Percentiles rank a stretch among this genome's conserved stretches.
These are phyloP conservation scores for Dioszegia hungarica DNA, from an alignment of 768 basidiomycete genomes.

Conservation along the genomic window DNA sequence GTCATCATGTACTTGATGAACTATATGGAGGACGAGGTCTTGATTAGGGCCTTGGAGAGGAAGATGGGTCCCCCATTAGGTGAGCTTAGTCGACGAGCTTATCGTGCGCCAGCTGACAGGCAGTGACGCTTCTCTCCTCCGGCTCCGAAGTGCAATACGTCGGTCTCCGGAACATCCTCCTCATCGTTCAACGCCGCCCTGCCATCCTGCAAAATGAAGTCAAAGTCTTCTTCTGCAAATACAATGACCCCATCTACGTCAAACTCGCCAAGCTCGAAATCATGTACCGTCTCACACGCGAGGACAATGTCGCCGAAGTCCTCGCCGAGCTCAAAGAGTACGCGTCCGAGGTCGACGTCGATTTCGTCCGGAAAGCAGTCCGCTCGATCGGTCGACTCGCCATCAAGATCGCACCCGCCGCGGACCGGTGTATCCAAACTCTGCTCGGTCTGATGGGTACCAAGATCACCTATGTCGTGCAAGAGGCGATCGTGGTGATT, in stretches of 20 bases:
- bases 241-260: slow-evolving; percentile 98
- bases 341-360: slow-evolving; percentile 95
- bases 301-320: slow-evolving; percentile 88
- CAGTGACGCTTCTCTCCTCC: slow-evolving; percentile 91
- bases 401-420: slow-evolving; percentile 86
- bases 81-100: slow-evolving; percentile 43
- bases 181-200: slow-evolving; percentile 94
- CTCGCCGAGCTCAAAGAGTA: slow-evolving; percentile 97
- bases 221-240: slow-evolving; percentile 99
- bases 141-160: slow-evolving; percentile 99
- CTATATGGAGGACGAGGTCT: slow-evolving; percentile 84
- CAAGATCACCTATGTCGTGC: slow-evolving; percentile 91
- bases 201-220: slow-evolving; percentile 92
- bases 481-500: slow-evolving; percentile 94
- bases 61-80: slow-evolving; percentile 98
- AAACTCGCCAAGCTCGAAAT: slow-evolving; percentile 97
- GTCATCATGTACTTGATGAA: slow-evolving; percentile 95
- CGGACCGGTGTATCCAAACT: slow-evolving; percentile 83
- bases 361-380: slow-evolving; percentile 96
- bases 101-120: background rate
- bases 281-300: slow-evolving; percentile 94
- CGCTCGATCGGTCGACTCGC: slow-evolving; percentile 95
- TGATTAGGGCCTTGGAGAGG: slow-evolving; percentile 85
- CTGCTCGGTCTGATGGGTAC: slow-evolving; percentile 82
- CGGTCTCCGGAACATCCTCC: slow-evolving; percentile 87